phyloP scores from a whole-genome alignment of 2,329 filamentous ascomycete species.

The Mycosphaerella arachidis region DNA sequence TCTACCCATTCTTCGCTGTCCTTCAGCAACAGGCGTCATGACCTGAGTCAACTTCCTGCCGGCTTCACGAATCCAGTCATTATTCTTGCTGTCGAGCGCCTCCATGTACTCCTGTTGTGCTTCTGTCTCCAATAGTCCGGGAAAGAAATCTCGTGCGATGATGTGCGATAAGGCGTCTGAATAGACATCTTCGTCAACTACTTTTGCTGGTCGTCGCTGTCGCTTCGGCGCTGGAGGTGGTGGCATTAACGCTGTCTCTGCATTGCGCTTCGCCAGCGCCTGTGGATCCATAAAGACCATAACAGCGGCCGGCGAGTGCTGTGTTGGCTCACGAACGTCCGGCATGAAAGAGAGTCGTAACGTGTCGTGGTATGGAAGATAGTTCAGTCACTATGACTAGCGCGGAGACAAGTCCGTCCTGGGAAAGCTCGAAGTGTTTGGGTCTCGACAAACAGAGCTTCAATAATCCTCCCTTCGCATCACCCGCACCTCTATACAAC shows the following conservation, averaged over 20 bases:
- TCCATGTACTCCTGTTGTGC: slow-evolving; percentile 89
- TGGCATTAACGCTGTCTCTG: slow-evolving; percentile 73
- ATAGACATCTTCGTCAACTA: slow-evolving; percentile 92
- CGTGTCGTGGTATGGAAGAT: background rate
- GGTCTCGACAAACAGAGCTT: background rate
- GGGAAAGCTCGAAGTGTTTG: background rate
- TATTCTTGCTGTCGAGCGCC: slow-evolving; percentile 79
- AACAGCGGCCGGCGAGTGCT: background rate
- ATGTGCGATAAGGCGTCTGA: slow-evolving; percentile 87
- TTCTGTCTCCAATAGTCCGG: slow-evolving; percentile 78
- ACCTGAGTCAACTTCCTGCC: slow-evolving; percentile 60
- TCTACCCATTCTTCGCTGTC: slow-evolving; percentile 36
- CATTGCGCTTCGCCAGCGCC: slow-evolving; percentile 62
- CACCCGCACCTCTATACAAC: background rate
- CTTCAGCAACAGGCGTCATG: slow-evolving; percentile 70
- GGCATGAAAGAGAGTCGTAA: background rate
- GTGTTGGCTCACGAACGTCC: background rate
- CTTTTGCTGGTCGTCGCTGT: slow-evolving; percentile 82
- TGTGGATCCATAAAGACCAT: slow-evolving; percentile 40
- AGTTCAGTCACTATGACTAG: background rate
- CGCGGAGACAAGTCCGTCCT: background rate
- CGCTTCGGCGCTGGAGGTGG: slow-evolving; percentile 81
- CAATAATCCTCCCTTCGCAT: background rate
- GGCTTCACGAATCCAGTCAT: slow-evolving; percentile 79
- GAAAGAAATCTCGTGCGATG: slow-evolving; percentile 95